Percentiles rank a stretch among this genome's conserved stretches.
Evolutionary conservation across 2,329 filamentous ascomycete genomes (phyloP).

Genomic region (Fusarium marasasianum): DNA sequence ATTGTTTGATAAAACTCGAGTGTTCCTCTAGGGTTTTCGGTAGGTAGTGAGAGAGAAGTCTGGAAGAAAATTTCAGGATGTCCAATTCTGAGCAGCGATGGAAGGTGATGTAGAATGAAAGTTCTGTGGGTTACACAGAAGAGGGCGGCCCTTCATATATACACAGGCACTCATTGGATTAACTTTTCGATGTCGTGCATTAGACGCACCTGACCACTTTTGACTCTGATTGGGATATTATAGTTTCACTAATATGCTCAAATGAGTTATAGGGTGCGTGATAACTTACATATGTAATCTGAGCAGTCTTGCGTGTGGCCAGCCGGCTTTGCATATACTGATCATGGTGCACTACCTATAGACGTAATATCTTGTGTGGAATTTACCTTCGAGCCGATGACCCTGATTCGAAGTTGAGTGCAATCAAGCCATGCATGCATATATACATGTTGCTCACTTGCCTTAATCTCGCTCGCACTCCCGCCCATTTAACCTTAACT

Average conservation of each 20-base stretch:
- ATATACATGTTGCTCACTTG: too few species aligned
- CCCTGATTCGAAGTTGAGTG: too few species aligned
- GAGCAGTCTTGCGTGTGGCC: too few species aligned
- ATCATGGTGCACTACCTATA: too few species aligned
- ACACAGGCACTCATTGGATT: not conserved
- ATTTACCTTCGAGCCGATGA: too few species aligned
- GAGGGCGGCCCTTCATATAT: not conserved
- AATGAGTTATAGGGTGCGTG: too few species aligned
- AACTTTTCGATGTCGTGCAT: not conserved
- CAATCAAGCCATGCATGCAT: too few species aligned
- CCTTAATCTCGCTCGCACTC: too few species aligned
- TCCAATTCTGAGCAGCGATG: not conserved
- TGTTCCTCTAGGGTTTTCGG: not conserved
- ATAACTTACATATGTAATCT: too few species aligned
- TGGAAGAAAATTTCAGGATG: not conserved
- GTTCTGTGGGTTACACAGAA: not conserved
- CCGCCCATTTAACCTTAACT: too few species aligned
- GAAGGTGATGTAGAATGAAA: not conserved
- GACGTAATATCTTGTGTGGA: too few species aligned
- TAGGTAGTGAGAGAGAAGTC: not conserved
- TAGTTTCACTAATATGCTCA: not conserved
- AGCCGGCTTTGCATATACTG: too few species aligned
- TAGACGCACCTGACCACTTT: not conserved
- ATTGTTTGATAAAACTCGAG: not conserved
- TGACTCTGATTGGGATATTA: not conserved